These are phyloP conservation scores for Mycosarcoma mackinlayi DNA, from an alignment of 1,284 basidiomycete genomes.

Conservation along the genomic window DNA sequence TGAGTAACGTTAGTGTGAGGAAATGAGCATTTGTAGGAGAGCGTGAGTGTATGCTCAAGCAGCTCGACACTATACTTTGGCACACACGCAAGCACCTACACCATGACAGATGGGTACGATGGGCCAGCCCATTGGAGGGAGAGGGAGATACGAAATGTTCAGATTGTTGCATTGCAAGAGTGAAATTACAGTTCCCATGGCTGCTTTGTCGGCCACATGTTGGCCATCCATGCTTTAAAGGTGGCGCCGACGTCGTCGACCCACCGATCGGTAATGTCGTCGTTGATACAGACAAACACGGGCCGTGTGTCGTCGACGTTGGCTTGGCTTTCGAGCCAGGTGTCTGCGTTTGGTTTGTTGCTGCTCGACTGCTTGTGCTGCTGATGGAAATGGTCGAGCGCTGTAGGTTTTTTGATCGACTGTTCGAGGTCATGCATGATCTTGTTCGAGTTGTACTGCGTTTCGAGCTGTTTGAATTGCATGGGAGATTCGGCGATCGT, in stretches of 20 bases:
- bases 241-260: slow-evolving; percentile 13
- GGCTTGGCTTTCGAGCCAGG: slow-evolving; percentile 21
- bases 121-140: no score
- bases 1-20: no score
- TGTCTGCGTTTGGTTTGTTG: not conserved
- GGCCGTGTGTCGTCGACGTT: slow-evolving; percentile 12
- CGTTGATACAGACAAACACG: slow-evolving; percentile 43
- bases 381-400: slow-evolving; percentile 8
- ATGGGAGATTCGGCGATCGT: slow-evolving; percentile 35
- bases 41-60: no score
- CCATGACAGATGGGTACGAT: no score
- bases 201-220: slow-evolving; percentile 28
- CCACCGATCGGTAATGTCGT: slow-evolving; percentile 38
- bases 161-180: no score
- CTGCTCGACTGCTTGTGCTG: not conserved
- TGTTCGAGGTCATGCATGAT: slow-evolving; percentile 9
- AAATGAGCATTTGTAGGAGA: no score
- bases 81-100: no score
- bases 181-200: slow-evolving; percentile 32
- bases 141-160: no score
- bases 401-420: not conserved
- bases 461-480: slow-evolving; percentile 36
- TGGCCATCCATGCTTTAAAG: slow-evolving; percentile 23
- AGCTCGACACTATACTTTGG: no score
- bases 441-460: slow-evolving; percentile 11